phyloP scores from a whole-genome alignment of 139 green algal genomes.

The Pleodorina starrii region DNA sequence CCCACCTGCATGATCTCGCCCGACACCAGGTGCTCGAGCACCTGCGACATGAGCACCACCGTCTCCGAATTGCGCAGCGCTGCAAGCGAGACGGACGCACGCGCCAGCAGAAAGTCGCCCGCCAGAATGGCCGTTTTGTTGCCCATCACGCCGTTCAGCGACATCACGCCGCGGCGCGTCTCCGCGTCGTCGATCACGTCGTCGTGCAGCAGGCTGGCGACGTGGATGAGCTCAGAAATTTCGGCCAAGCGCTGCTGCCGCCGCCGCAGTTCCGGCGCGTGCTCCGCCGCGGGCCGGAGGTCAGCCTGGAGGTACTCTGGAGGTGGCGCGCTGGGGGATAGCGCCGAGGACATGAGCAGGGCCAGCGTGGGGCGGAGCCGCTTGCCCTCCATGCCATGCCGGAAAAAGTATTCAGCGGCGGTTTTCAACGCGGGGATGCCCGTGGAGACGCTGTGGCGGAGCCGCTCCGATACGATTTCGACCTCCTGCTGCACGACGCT shows the following conservation, averaged over 20 bases:
- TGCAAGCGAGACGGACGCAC: slow-evolving; percentile 93
- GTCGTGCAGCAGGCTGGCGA: slow-evolving; percentile 95
- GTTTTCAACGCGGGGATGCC: slow-evolving; percentile 88
- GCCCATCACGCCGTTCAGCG: slow-evolving; percentile 88
- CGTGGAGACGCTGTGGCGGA: slow-evolving; percentile 80
- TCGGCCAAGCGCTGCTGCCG: slow-evolving; percentile 96
- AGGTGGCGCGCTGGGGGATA: slow-evolving; percentile 67
- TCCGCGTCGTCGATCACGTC: slow-evolving; percentile 96
- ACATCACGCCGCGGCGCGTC: slow-evolving; percentile 86
- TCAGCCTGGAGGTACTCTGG: slow-evolving; percentile 72
- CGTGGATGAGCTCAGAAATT: slow-evolving; percentile 98
- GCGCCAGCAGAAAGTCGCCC: slow-evolving; percentile 97
- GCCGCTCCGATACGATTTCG: slow-evolving; percentile 83
- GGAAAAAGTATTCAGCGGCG: slow-evolving; percentile 68
- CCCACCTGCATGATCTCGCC: slow-evolving; percentile 96
- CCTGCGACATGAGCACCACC: slow-evolving; percentile 91
- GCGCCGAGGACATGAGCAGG: slow-evolving; percentile 88
- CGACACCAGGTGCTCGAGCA: slow-evolving; percentile 96
- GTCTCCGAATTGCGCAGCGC: slow-evolving; percentile 88
- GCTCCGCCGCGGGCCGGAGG: slow-evolving; percentile 66
- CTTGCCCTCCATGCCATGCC: slow-evolving; percentile 92
- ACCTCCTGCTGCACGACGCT: slow-evolving; percentile 83
- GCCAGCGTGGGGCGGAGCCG: slow-evolving; percentile 90
- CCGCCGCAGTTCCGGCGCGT: slow-evolving; percentile 76
- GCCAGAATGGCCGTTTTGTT: slow-evolving; percentile 96